These are phyloP conservation scores for Teratosphaeria gauchensis DNA, from an alignment of 2,329 filamentous ascomycete species.

Conservation along the genomic window DNA sequence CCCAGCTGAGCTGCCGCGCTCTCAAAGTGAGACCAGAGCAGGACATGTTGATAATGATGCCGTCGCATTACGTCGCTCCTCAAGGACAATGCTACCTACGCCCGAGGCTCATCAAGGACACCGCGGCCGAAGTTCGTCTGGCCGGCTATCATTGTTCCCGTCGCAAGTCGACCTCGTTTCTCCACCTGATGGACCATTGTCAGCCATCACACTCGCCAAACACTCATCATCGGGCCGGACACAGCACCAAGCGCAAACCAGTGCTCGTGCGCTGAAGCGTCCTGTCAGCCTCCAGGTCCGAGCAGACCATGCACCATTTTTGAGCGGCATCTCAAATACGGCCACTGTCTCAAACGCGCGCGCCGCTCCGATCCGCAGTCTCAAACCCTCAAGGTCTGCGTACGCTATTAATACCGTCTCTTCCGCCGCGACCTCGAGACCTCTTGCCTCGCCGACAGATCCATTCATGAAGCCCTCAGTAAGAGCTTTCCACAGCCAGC, in stretches of 20 bases:
- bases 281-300: constrained; percentile 37
- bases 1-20: background rate
- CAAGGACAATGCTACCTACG: constrained; percentile 2
- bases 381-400: constrained; percentile 20
- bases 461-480: background rate
- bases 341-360: constrained; percentile 5
- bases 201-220: background rate
- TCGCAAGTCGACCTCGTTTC: background rate
- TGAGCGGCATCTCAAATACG: constrained; percentile 15
- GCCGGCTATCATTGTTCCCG: constrained; percentile 5
- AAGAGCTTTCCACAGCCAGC: background rate
- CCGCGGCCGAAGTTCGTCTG: constrained; percentile 1
- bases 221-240: background rate
- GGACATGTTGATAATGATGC: background rate
- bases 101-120: background rate
- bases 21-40: background rate
- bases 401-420: constrained; percentile 5
- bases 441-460: constrained; percentile 5
- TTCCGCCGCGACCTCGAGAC: background rate
- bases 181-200: background rate
- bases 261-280: constrained; percentile 23
- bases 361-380: constrained; percentile 22
- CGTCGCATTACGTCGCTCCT: background rate
- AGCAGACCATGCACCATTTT: constrained; percentile 33
- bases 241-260: background rate